Percentiles rank a stretch among this genome's conserved stretches.
Conservation (phyloP, 2,329 filamentous ascomycete genomes). For the Verticillium zaregamsianum region DNA sequence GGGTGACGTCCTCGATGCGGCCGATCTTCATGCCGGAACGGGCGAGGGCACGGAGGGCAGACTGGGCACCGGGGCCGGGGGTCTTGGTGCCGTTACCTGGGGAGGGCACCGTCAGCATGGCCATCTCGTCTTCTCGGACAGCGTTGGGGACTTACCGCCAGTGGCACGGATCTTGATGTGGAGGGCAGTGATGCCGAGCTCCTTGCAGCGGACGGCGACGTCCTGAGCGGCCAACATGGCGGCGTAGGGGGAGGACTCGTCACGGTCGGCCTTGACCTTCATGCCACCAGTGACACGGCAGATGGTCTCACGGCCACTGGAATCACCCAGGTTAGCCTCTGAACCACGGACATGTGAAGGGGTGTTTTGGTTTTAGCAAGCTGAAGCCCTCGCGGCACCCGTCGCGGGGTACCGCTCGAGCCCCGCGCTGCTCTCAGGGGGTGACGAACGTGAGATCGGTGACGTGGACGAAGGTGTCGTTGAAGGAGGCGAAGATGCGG, state of each 20-base stretch:
- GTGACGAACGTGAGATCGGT: conserved; percentile 88
- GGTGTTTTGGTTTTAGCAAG: conserved; percentile 15
- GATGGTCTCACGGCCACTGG: conserved; percentile 99
- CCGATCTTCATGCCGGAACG: conserved; percentile 99
- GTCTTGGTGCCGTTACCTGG: conserved; percentile 99
- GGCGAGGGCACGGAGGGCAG: conserved; percentile 95
- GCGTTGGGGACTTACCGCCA: conserved; percentile 63
- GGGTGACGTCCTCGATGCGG: conserved; percentile 99
- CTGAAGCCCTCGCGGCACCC: neutral
- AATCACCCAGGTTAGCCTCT: conserved; percentile 65
- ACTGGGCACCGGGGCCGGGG: conserved; percentile 97
- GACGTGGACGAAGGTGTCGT: conserved; percentile 95
- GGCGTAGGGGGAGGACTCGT: conserved; percentile 99
- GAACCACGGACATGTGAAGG: conserved; percentile 17
- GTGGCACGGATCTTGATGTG: conserved; percentile 99
- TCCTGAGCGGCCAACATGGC: conserved; percentile 99
- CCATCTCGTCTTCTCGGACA: too few species aligned
- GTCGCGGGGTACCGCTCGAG: neutral
- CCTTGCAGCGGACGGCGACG: conserved; percentile 80
- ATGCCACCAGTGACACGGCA: conserved; percentile 99
- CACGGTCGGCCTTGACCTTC: conserved; percentile 99
- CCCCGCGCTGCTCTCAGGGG: conserved; percentile 5
- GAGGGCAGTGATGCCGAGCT: conserved; percentile 77
- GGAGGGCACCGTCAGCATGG: neutral
- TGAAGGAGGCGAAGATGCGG: conserved; percentile 95